Evolutionary conservation across 768 basidiomycete genomes (phyloP).

Genomic region (Pilatotrama ljubarskyi): DNA sequence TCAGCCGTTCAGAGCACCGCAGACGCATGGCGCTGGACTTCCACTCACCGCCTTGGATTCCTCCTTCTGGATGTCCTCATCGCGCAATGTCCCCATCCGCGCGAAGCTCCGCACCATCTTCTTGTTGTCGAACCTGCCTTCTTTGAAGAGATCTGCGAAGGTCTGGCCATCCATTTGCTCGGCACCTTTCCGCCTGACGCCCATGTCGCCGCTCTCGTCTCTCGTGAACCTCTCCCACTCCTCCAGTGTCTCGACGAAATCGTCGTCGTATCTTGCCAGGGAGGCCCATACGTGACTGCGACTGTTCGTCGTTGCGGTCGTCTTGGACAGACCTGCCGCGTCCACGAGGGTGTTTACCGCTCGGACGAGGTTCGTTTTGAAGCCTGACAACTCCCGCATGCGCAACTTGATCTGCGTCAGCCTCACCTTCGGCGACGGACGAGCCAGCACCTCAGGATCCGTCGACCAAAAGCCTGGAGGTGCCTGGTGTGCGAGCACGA

Average conservation of each 20-base stretch:
- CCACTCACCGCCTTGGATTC: conserved; percentile 37
- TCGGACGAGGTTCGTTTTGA: conserved; percentile 53
- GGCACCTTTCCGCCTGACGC: conserved; percentile 35
- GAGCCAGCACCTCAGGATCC: conserved; percentile 1
- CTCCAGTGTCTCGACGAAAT: conserved; percentile 62
- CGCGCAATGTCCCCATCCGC: conserved; percentile 47
- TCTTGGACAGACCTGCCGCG: conserved; percentile 41
- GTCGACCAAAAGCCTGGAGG: conserved; percentile 51
- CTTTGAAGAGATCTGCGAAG: conserved; percentile 46
- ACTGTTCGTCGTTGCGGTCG: conserved; percentile 27
- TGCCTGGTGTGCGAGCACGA: conserved; percentile 55
- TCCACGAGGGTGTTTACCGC: conserved; percentile 58
- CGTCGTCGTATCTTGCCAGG: conserved; percentile 79
- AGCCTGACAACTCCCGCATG: conserved; percentile 54
- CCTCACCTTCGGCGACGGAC: conserved; percentile 46
- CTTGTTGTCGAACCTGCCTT: conserved; percentile 63
- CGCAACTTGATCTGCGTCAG: conserved; percentile 59
- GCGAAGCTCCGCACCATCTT: conserved; percentile 85
- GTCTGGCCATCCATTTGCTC: conserved; percentile 39
- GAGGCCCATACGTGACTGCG: conserved; percentile 64
- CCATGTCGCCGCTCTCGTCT: conserved; percentile 38
- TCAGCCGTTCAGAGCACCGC: background rate
- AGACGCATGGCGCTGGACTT: background rate
- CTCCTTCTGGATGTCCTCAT: conserved; percentile 34
- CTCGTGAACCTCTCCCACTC: conserved; percentile 60